Evolutionary conservation across 306 rosid genomes (phyloP).

Genomic region (Delonix regia): DNA sequence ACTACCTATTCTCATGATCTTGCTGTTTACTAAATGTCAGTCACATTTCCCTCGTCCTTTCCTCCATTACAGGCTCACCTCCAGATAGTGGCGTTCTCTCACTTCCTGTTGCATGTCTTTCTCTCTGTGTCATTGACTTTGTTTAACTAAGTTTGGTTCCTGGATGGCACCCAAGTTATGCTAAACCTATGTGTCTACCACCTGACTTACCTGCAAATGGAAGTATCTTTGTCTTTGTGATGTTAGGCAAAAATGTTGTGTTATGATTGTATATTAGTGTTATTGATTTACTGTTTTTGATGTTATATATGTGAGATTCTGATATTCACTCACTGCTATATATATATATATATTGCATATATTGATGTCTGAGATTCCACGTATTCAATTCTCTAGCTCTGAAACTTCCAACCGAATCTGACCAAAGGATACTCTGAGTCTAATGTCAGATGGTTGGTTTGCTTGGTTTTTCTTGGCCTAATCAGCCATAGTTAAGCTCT

Average conservation of each 20-base stretch:
- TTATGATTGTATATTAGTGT: not conserved
- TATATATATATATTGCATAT: not conserved
- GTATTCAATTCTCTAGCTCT: not conserved
- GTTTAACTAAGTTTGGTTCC: not conserved
- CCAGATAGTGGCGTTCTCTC: not conserved
- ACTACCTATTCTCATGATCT: not conserved
- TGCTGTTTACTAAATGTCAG: not conserved
- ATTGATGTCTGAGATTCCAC: not conserved
- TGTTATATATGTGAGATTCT: not conserved
- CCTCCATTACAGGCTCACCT: no score
- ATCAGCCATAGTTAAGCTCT: not conserved
- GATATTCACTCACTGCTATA: not conserved
- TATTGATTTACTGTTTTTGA: not conserved
- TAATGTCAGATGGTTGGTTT: not conserved
- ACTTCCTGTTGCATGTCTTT: not conserved
- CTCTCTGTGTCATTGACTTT: not conserved
- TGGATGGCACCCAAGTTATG: not conserved
- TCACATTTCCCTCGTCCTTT: not conserved
- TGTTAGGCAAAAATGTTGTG: no score
- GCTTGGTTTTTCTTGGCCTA: not conserved
- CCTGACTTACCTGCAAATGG: not conserved
- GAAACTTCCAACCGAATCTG: not conserved
- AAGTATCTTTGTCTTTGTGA: not conserved
- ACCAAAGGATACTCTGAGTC: not conserved
- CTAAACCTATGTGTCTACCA: not conserved